Base-by-base conservation (phyloP, 495 filamentous ascomycete species). In the Penicillium herquei region DNA sequence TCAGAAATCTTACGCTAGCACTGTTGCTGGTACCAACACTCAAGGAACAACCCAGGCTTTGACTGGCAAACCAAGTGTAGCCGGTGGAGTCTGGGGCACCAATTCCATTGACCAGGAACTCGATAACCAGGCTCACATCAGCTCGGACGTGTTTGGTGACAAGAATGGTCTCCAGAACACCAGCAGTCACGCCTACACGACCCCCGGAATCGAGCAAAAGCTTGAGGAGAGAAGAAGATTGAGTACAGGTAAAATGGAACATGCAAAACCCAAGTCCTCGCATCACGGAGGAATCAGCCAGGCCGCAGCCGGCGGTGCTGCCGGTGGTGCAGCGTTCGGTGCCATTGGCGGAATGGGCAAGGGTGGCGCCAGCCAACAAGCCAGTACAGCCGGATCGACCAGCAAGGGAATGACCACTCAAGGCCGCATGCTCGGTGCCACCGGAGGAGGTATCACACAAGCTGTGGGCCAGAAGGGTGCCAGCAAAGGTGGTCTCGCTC, bases 71-170 rank as follows among this genome's bases (percentile, higher is more conserved):
- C 8, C 43, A 6, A 35, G 10, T 42, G 21, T 47, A 13, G 52
- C 52, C 17, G 52, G 52, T 13, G 52, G 44, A 49, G 17, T 21
- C 13, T 39, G 40, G 17, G 26, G 9, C 30, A 26, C 35, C 6
- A 39, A 44, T n/a, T 54, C 49, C 31, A 47, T 35, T 31, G 41
- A 31, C 12, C 42, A 64, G 2, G 62, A 65, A 31, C 52, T 62
- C 17, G 18, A 39, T 10, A 50, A 51, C 7, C 52, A 56, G 12
- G 34, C 45, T 10, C 48, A 54, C 35, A 58, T 62, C n/a, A 40
- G 46, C 21, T 39, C 51, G 10, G 58, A 56, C 41, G 55, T 65
- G 8, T 65, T 64, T 39, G 51, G 54, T 17, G 43, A 41, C 35
- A 39, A 33, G 37, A 48, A 32, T 14, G 49, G 43, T 14, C 37